phyloP scores from a whole-genome alignment of 169 alveolate species.

The Blepharisma undulans region DNA sequence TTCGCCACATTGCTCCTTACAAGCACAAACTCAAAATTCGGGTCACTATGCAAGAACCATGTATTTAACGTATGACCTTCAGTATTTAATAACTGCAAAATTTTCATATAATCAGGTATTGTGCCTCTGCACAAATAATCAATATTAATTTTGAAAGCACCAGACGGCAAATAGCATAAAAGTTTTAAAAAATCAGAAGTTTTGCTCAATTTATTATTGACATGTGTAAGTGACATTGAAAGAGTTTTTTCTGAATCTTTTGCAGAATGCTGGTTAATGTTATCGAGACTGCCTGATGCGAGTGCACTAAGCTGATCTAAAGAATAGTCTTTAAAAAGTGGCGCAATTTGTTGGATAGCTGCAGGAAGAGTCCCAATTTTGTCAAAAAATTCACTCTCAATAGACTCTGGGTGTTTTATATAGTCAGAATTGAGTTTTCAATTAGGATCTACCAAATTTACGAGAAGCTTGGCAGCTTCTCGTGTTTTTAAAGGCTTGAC shows the following conservation, averaged over 20 bases:
- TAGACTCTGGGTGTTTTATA: not conserved
- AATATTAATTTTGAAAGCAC: not conserved
- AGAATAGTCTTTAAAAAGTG: not conserved
- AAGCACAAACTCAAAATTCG: not conserved
- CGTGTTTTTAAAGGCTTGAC: not conserved
- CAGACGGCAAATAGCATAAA: slow-evolving; percentile 1
- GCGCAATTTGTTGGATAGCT: not conserved
- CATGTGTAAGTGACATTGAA: not conserved
- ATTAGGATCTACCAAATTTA: not conserved
- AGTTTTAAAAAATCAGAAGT: not conserved
- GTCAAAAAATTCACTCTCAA: not conserved
- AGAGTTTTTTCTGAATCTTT: not conserved
- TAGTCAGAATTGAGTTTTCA: not conserved
- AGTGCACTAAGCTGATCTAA: not conserved
- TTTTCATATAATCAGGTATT: not conserved
- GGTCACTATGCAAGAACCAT: slow-evolving; percentile 30
- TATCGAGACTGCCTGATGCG: not conserved
- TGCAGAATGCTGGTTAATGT: not conserved
- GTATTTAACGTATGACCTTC: not conserved
- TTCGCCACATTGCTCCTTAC: not conserved
- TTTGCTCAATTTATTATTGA: not conserved
- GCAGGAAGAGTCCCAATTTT: not conserved
- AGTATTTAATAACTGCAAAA: not conserved
- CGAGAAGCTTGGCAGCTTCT: not conserved
- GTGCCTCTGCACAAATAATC: not conserved